Evolutionary conservation across 2,329 filamentous ascomycete species (phyloP).

Genomic region (Cladosporium oxysporum): DNA sequence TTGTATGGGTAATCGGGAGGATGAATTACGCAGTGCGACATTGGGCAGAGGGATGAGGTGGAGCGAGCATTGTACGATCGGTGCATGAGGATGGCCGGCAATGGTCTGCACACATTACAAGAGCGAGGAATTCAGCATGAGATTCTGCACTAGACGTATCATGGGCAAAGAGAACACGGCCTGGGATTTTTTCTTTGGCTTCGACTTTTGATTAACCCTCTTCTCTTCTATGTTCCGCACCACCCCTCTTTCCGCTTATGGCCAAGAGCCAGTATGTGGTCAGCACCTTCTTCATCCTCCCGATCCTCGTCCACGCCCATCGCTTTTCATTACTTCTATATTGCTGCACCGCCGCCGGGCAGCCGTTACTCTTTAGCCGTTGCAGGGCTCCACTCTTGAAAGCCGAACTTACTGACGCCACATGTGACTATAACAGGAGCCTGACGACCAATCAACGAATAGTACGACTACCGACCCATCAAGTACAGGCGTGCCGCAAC

Average conservation of each 20-base stretch:
- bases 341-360: not conserved
- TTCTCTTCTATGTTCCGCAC: conserved; percentile 5
- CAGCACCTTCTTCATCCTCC: conserved; percentile 18
- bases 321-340: not conserved
- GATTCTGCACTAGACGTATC: conserved; percentile 19
- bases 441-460: conserved; percentile 12
- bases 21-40: not conserved
- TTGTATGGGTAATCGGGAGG: not conserved
- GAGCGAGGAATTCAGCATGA: conserved; percentile 17
- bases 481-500: conserved; percentile 58
- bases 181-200: conserved; percentile 17
- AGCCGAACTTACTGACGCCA: conserved; percentile 2
- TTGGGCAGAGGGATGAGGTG: not conserved
- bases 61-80: conserved; percentile 5
- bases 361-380: not conserved
- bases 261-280: conserved; percentile 11
- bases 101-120: conserved; percentile 1
- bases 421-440: not conserved
- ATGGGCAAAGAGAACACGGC: conserved; percentile 19
- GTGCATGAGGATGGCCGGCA: not conserved
- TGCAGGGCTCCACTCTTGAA: conserved; percentile 3
- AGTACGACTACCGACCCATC: conserved; percentile 9
- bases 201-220: conserved; percentile 7
- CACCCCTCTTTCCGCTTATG: conserved; percentile 11
- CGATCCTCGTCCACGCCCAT: not conserved